These are phyloP conservation scores for Graphilbum fragrans DNA, from an alignment of 2,329 filamentous ascomycete species.

Conservation along the genomic window DNA sequence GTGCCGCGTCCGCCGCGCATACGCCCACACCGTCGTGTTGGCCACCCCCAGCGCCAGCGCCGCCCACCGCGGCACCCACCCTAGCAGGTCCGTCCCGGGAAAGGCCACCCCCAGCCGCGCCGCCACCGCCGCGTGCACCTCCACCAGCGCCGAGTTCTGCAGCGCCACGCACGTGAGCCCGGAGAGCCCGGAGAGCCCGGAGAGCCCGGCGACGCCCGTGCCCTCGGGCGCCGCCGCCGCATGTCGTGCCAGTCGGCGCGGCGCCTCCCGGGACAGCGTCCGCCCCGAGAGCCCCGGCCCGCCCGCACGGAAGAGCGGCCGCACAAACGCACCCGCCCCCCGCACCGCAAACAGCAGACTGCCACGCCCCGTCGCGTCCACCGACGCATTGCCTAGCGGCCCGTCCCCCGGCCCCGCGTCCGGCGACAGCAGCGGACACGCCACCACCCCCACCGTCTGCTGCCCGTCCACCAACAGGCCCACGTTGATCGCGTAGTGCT, in stretches of 20 bases:
- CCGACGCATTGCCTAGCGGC: conserved; percentile 27
- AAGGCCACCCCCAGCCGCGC: conserved; percentile 26
- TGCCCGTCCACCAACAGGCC: conserved; percentile 36
- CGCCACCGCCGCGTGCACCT: conserved; percentile 32
- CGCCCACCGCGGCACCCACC: conserved; percentile 46
- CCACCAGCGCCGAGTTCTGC: conserved; percentile 34
- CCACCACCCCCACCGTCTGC: conserved; percentile 38
- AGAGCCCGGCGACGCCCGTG: conserved; percentile 7
- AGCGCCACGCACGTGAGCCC: conserved; percentile 34
- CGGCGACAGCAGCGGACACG: conserved; percentile 25
- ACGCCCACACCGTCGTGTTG: conserved; percentile 45
- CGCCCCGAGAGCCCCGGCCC: too few relatives aligned
- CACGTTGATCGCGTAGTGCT: conserved; percentile 46
- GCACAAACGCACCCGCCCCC: conserved; percentile 34
- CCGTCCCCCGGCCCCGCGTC: conserved; percentile 27
- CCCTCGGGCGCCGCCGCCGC: conserved; percentile 12
- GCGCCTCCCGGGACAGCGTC: not conserved
- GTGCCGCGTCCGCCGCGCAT: conserved; percentile 31
- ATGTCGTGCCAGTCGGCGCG: conserved; percentile 20
- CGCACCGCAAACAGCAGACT: conserved; percentile 38
- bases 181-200: too few relatives aligned
- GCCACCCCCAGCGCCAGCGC: conserved; percentile 37
- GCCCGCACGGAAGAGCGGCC: conserved; percentile 19
- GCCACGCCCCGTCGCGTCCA: conserved; percentile 30
- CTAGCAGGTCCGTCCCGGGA: conserved; percentile 38